Base-by-base conservation (phyloP, 179 eudicot genomes). In the Actinidia arguta region DNA sequence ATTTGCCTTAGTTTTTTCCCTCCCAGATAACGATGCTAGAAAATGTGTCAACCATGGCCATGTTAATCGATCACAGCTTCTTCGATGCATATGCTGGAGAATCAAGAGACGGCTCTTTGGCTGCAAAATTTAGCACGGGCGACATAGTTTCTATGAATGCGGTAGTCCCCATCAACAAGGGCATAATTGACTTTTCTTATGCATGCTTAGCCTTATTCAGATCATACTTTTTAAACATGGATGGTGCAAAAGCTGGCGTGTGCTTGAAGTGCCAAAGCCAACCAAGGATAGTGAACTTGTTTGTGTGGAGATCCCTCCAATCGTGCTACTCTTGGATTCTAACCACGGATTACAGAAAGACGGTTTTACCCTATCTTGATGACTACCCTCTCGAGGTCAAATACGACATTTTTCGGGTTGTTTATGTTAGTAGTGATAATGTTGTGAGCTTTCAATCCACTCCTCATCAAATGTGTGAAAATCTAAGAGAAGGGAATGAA, bases 321-420 rank as follows among this genome's bases (percentile, higher is more conserved):
- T 76, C 16, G 2, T 87, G 89, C 64, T 87, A 89, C 55, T 46
- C 85, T 3, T 85, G 77, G 69, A 82, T 89, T 17, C 54, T 89
- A 17, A 80, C 78, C 0, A 13, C 82, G 13, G 88, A 89, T 76
- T 76, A 54, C 59, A 59, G 86, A 1, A 75, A 79, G 25, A 76
- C 76, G 0, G 25, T 88, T 69, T 59, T 88, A 20, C 89, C 90
- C 5, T 88, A 76, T 71, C 51, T 88, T 11, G 87, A 80, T 47
- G 77, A 80, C 39, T 25, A 73, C 54, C 75, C 81, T 9, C 51
- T 81, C 8, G 85, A 86, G 46, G 5, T 83, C 6, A 87, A 89
- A 80, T 89, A 89, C 36, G 92, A 89, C 55, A 48, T 89, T 8
- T 89, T 87, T 63, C 50, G 80, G 70, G 92, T 87, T 63, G 88